phyloP scores from a whole-genome alignment of 257 asterid species.

The Solanum pinnatisectum region DNA sequence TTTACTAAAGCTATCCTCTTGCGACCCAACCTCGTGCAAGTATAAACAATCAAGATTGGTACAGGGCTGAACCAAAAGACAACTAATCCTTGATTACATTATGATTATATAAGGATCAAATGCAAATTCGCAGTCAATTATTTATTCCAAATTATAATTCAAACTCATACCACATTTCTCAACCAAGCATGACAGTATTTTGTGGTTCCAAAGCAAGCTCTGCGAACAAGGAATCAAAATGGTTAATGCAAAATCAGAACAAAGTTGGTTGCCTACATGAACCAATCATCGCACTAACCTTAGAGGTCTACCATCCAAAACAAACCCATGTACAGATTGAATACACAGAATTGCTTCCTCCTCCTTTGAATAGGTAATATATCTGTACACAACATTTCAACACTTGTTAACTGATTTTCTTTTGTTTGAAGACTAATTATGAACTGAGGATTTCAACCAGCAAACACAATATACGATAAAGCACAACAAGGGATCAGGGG shows the following conservation, averaged over 20 bases:
- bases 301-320: constrained; percentile 68
- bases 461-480: neutral
- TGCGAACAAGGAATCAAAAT: constrained; percentile 21
- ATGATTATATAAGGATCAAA: neutral
- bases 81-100: neutral
- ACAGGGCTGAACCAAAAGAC: constrained; percentile 63
- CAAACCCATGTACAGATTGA: constrained; percentile 86
- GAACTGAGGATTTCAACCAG: neutral
- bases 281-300: constrained; percentile 32
- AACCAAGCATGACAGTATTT: constrained; percentile 92
- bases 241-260: neutral
- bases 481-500: neutral
- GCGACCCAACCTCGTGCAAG: constrained; percentile 78
- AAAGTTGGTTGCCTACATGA: neutral
- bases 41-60: constrained; percentile 80
- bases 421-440: neutral
- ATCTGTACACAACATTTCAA: constrained; percentile 28
- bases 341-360: constrained; percentile 92
- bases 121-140: neutral
- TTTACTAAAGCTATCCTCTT: constrained; percentile 85
- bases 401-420: neutral
- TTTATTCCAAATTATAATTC: neutral
- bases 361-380: constrained; percentile 83
- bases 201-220: constrained; percentile 94
- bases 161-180: constrained; percentile 58